Percentiles rank a stretch among this genome's conserved stretches.
Evolutionary conservation across 2,329 filamentous ascomycete species (phyloP).

Genomic region (Bipolaris victoriae): DNA sequence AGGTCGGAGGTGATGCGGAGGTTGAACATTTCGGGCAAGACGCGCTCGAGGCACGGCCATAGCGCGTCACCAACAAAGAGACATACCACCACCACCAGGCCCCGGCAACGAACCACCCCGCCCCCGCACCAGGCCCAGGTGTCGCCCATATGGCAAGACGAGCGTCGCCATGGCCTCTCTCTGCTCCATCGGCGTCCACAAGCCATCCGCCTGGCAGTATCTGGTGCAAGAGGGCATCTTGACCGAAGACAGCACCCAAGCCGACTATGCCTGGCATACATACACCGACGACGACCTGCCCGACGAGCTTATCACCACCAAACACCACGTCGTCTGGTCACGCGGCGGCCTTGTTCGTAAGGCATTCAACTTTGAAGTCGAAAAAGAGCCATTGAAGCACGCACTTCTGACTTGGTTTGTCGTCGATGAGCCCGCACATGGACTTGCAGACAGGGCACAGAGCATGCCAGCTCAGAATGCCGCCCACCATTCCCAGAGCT

Average conservation of each 20-base stretch:
- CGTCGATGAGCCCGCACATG: slow-evolving; percentile 42
- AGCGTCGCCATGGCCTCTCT: slow-evolving; percentile 77
- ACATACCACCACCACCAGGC: background rate
- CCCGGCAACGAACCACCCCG: slow-evolving; percentile 11
- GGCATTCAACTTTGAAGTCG: slow-evolving; percentile 82
- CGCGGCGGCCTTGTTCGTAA: slow-evolving; percentile 83
- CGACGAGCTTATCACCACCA: slow-evolving; percentile 81
- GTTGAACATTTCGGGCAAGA: slow-evolving; percentile 22
- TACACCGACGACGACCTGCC: slow-evolving; percentile 61
- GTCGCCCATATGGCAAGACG: slow-evolving; percentile 42
- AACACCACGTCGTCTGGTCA: slow-evolving; percentile 84
- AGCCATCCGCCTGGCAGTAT: slow-evolving; percentile 81
- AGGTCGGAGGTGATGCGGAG: slow-evolving; percentile 21
- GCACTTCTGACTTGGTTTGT: slow-evolving; percentile 86
- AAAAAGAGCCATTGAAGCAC: slow-evolving; percentile 85
- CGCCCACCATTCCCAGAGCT: slow-evolving; percentile 25
- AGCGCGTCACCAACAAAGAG: slow-evolving; percentile 31
- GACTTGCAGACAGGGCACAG: slow-evolving; percentile 12
- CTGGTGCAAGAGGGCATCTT: slow-evolving; percentile 82
- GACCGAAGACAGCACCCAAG: slow-evolving; percentile 67
- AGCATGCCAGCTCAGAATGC: slow-evolving; percentile 22
- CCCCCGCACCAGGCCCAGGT: slow-evolving; percentile 9
- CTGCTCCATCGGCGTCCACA: slow-evolving; percentile 88
- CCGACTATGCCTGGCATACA: slow-evolving; percentile 79
- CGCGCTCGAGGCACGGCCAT: slow-evolving; percentile 29